Evolutionary conservation across 202 grass and related monocot genomes (phyloP).

Genomic region (Carex arenaria): DNA sequence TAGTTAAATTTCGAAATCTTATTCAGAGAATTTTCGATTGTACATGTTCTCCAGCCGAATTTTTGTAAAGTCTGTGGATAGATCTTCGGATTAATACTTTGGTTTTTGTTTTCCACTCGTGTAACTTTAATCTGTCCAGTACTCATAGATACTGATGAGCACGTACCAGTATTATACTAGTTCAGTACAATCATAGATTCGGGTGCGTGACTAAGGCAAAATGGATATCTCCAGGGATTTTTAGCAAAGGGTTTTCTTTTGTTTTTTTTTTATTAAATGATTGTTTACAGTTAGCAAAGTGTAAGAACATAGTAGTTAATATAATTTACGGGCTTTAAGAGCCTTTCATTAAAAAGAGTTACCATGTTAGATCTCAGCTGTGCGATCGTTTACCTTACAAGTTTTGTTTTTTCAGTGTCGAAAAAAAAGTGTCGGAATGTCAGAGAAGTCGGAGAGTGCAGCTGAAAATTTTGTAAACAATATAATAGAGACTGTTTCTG

Average conservation of each 20-base stretch:
- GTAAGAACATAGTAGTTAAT: too few species aligned
- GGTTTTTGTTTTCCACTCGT: background rate
- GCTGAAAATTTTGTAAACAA: conserved; percentile 43
- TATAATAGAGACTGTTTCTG: conserved; percentile 62
- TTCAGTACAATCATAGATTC: background rate
- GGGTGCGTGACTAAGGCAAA: too few species aligned
- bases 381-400: background rate
- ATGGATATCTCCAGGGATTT: too few species aligned
- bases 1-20: background rate
- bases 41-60: background rate
- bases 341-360: too few species aligned
- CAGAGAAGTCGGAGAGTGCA: conserved; percentile 42
- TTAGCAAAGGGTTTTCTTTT: too few species aligned
- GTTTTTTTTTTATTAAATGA: too few species aligned
- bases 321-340: too few species aligned
- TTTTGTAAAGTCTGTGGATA: background rate
- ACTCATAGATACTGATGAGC: background rate
- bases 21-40: background rate
- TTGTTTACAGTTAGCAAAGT: too few species aligned
- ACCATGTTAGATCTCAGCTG: background rate
- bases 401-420: background rate
- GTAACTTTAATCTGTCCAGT: background rate
- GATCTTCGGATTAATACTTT: background rate
- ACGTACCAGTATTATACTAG: background rate
- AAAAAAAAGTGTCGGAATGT: conserved; percentile 22